Conservation (phyloP, 164 flowering plant genomes). For the Nymphaea colorata region DNA sequence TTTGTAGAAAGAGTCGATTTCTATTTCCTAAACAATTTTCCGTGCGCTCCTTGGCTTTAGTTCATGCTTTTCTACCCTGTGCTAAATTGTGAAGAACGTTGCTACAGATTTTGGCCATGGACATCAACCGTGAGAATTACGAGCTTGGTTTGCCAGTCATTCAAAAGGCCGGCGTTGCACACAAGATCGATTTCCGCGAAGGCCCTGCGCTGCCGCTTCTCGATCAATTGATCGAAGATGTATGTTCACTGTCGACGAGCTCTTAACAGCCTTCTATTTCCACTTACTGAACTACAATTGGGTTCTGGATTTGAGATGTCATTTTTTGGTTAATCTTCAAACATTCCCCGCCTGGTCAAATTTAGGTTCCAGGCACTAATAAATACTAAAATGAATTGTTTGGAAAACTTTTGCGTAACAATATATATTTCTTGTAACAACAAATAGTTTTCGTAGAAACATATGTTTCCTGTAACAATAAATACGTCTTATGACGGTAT, state of each 20-base stretch:
- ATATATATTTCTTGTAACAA: too few species aligned
- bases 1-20: too few species aligned
- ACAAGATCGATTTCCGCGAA: slow-evolving; percentile 92
- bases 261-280: not conserved
- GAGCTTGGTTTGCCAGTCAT: slow-evolving; percentile 82
- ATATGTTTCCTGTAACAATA: too few species aligned
- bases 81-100: not conserved
- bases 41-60: not conserved
- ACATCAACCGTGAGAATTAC: slow-evolving; percentile 78
- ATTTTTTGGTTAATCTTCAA: not conserved
- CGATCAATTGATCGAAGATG: slow-evolving; percentile 69
- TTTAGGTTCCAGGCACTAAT: too few species aligned
- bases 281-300: not conserved
- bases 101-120: slow-evolving; percentile 84
- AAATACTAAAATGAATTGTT: too few species aligned
- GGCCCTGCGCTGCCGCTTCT: slow-evolving; percentile 94
- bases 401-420: too few species aligned
- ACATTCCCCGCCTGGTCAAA: too few species aligned
- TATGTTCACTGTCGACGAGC: slow-evolving; percentile 13
- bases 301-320: not conserved
- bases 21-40: too few species aligned
- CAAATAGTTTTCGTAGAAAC: too few species aligned
- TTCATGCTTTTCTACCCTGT: not conserved
- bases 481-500: too few species aligned
- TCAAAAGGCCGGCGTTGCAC: slow-evolving; percentile 87